phyloP scores from a whole-genome alignment of 306 rosid genomes.

The Abrus pulchellus region DNA sequence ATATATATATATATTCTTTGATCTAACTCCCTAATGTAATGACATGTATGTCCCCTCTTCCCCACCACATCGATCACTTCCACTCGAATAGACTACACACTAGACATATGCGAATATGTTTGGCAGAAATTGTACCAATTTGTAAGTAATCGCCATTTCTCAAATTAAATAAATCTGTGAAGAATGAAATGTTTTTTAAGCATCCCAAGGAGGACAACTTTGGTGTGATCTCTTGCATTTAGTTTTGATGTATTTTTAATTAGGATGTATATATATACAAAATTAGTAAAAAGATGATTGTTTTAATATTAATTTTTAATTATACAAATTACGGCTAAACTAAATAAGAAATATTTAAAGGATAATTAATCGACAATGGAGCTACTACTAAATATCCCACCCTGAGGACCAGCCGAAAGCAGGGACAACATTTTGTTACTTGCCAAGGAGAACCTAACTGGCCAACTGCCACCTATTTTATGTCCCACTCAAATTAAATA shows the following conservation, averaged over 20 bases:
- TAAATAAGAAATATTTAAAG: neutral
- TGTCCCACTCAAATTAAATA: constrained; percentile 16
- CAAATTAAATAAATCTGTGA: neutral
- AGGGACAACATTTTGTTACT: constrained; percentile 10
- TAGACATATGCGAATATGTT: constrained; percentile 46
- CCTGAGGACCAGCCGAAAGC: constrained; percentile 15
- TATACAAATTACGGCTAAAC: neutral
- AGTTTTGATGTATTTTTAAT: no score
- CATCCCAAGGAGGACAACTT: no score
- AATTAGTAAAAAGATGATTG: no score
- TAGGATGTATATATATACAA: no score
- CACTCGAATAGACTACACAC: constrained; percentile 41
- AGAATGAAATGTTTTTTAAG: no score
- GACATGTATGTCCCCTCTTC: constrained; percentile 56
- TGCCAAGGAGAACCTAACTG: constrained; percentile 23
- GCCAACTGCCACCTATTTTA: constrained; percentile 23
- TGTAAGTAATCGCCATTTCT: constrained; percentile 41
- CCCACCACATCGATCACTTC: constrained; percentile 45
- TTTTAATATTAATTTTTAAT: neutral
- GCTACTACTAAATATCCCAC: constrained; percentile 5
- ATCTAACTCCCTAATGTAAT: constrained; percentile 43
- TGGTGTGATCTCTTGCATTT: no score
- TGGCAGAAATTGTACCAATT: constrained; percentile 50
- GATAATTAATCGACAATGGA: neutral
- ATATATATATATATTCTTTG: neutral